A percentile compares a stretch with the other conserved stretches of the same genome.
Conservation (phyloP, 1,284 basidiomycete genomes). For the Leccinum subrobustum region DNA sequence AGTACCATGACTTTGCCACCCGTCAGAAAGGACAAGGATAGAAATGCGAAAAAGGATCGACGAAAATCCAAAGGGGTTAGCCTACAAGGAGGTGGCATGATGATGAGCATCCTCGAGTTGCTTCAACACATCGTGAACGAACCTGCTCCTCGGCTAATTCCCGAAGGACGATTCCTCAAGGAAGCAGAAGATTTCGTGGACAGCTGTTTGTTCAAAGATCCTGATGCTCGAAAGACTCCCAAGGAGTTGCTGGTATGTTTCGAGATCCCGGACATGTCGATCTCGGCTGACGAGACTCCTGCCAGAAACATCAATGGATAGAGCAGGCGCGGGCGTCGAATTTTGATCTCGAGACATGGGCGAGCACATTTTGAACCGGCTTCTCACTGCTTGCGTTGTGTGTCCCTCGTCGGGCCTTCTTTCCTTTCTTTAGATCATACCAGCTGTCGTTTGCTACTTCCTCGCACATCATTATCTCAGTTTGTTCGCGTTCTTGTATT, state of each 20-base stretch:
- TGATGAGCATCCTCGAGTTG: slow-evolving; percentile 96
- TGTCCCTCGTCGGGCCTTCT: slow-evolving; percentile 10
- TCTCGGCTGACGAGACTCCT: slow-evolving; percentile 5
- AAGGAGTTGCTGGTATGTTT: slow-evolving; percentile 74
- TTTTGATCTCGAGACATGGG: slow-evolving; percentile 64
- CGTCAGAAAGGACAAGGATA: slow-evolving; percentile 37
- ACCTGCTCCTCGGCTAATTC: slow-evolving; percentile 80
- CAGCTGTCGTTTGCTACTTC: slow-evolving; percentile 28
- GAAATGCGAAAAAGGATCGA: slow-evolving; percentile 46
- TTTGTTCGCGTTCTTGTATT: slow-evolving; percentile 32
- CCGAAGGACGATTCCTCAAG: slow-evolving; percentile 66
- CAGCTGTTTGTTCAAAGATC: slow-evolving; percentile 83
- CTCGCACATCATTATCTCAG: slow-evolving; percentile 32
- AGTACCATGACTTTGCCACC: slow-evolving; percentile 39
- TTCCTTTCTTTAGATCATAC: slow-evolving; percentile 24
- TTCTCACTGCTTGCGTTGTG: slow-evolving; percentile 17
- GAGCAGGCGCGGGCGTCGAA: slow-evolving; percentile 45
- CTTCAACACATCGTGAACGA: slow-evolving; percentile 98
- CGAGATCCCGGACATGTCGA: background rate
- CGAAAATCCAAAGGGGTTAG: slow-evolving; percentile 82
- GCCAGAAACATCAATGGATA: slow-evolving; percentile 61
- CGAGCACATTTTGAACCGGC: slow-evolving; percentile 50
- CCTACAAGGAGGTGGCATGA: slow-evolving; percentile 87
- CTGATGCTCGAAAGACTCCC: slow-evolving; percentile 71
- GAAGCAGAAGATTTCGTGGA: slow-evolving; percentile 81